These are phyloP conservation scores for Coemansia sp. DNA, from an alignment of 192 early-diverging fungal species.

Conservation along the genomic window DNA sequence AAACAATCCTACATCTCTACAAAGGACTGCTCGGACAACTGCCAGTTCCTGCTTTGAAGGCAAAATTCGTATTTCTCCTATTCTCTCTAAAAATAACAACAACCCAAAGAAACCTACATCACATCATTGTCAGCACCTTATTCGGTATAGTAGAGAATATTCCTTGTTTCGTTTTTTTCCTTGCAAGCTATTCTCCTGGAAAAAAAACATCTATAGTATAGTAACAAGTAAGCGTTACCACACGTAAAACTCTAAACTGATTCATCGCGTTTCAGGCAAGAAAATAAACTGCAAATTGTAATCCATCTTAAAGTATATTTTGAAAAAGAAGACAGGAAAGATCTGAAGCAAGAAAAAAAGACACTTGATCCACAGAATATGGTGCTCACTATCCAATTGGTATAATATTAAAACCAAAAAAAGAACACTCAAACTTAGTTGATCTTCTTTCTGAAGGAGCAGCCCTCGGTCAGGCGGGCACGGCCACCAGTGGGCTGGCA, in stretches of 20 bases:
- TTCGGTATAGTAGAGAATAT: not conserved
- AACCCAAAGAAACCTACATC: not conserved
- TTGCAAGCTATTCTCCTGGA: not conserved
- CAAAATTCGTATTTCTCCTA: not conserved
- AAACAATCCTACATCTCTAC: not conserved
- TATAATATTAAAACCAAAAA: constrained; percentile 3
- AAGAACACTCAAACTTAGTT: constrained; percentile 45
- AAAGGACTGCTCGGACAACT: not conserved
- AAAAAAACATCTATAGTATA: not conserved
- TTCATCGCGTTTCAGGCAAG: not conserved
- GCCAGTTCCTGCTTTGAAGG: too few relatives aligned
- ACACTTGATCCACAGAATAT: not conserved
- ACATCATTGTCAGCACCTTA: not conserved
- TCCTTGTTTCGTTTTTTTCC: not conserved
- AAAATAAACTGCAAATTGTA: not conserved
- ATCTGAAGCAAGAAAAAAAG: too few relatives aligned
- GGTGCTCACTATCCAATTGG: not conserved
- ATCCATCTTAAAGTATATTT: not conserved
- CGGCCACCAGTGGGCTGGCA: constrained; percentile 99
- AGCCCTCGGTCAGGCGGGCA: constrained; percentile 94
- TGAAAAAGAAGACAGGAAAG: not conserved
- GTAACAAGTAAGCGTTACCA: not conserved
- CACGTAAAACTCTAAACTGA: not conserved
- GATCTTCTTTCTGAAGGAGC: constrained; percentile 82
- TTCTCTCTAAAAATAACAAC: not conserved